phyloP scores from a whole-genome alignment of 2,329 filamentous ascomycete species.

The Clonostachys rhizophaga region DNA sequence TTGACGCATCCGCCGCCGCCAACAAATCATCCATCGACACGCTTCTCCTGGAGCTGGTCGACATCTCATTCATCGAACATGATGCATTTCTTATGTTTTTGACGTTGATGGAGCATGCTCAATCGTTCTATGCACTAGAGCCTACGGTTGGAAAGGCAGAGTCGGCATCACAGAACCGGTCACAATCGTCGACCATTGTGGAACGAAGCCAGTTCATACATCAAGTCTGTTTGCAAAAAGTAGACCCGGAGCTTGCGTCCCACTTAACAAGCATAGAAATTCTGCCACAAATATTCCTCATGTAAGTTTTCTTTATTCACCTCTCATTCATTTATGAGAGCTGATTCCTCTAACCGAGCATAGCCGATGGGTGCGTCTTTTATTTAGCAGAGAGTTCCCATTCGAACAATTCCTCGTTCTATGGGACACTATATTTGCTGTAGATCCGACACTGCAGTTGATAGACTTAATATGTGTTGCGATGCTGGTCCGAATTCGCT shows the following conservation, averaged over 20 bases:
- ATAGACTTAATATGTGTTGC: conserved; percentile 90
- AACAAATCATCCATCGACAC: conserved; percentile 40
- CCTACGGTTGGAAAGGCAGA: conserved; percentile 18
- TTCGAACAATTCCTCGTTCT: conserved; percentile 79
- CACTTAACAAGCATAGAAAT: conserved; percentile 84
- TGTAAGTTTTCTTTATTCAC: conserved; percentile 47
- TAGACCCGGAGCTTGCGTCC: conserved; percentile 77
- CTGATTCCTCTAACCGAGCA: conserved; percentile 19
- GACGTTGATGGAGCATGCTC: conserved; percentile 81
- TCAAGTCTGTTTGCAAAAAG: conserved; percentile 68
- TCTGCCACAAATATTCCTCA: conserved; percentile 93
- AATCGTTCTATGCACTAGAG: conserved; percentile 67
- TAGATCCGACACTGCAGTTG: conserved; percentile 74
- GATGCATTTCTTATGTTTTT: conserved; percentile 86
- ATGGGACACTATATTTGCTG: conserved; percentile 89
- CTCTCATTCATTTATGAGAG: neutral
- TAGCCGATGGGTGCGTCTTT: conserved; percentile 86
- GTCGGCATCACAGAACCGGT: conserved; percentile 11
- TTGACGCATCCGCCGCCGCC: conserved; percentile 42
- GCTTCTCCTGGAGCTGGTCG: conserved; percentile 61
- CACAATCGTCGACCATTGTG: conserved; percentile 60
- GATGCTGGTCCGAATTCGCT: conserved; percentile 89
- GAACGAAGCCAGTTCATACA: conserved; percentile 84
- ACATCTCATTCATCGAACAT: conserved; percentile 75
- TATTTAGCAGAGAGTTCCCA: conserved; percentile 91